Evolutionary conservation across 2,329 filamentous ascomycete genomes (phyloP).

Genomic region (Ampelomyces quisqualis): DNA sequence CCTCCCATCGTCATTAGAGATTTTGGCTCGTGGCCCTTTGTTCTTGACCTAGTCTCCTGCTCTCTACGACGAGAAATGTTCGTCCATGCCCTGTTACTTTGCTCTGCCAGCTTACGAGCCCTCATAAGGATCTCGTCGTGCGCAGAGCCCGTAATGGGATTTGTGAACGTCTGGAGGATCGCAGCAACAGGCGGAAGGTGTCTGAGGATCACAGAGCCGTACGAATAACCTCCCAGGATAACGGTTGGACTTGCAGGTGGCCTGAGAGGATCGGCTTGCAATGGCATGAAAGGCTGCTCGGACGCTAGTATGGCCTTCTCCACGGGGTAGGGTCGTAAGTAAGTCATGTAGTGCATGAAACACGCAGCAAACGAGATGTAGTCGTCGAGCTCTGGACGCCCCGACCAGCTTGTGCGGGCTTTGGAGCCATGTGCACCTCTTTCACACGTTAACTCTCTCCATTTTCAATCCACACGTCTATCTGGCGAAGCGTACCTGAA

Average conservation of each 20-base stretch:
- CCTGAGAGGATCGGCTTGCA: background rate
- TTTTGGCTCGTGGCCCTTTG: constrained; percentile 19
- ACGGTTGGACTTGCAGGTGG: constrained; percentile 33
- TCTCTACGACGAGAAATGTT: constrained; percentile 23
- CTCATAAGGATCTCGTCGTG: constrained; percentile 69
- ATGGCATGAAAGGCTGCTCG: constrained; percentile 13
- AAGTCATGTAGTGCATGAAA: constrained; percentile 69
- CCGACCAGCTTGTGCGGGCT: constrained; percentile 84
- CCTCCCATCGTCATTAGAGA: constrained; percentile 47
- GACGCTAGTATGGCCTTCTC: constrained; percentile 17
- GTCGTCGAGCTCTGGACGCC: constrained; percentile 75
- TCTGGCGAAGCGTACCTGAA: constrained; percentile 65
- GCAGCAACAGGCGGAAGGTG: constrained; percentile 62
- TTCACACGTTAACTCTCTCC: constrained; percentile 1
- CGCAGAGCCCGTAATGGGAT: constrained; percentile 56
- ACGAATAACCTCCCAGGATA: constrained; percentile 81
- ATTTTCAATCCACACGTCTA: background rate
- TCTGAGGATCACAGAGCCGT: constrained; percentile 79
- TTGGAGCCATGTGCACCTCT: constrained; percentile 76
- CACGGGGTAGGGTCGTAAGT: constrained; percentile 45
- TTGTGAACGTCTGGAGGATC: constrained; percentile 62
- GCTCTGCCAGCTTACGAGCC: constrained; percentile 66
- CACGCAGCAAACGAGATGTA: constrained; percentile 83
- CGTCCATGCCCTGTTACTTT: constrained; percentile 56
- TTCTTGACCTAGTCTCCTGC: constrained; percentile 32